Conservation (phyloP, 257 asterid genomes). For the Capsicum rhomboideum region DNA sequence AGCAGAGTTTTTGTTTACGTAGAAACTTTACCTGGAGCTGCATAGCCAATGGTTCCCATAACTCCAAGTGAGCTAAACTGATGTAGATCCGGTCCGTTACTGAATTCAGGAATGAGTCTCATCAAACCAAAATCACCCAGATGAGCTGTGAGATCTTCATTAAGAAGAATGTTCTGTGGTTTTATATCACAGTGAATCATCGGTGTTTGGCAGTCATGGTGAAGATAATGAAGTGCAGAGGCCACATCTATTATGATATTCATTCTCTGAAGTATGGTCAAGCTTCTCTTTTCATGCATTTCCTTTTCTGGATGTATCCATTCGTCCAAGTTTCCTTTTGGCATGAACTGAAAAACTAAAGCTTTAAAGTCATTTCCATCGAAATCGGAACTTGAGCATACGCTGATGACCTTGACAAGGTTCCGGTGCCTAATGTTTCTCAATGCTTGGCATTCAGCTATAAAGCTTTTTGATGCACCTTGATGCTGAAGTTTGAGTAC, state of each 20-base stretch:
- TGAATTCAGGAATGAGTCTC: slow-evolving; percentile 11
- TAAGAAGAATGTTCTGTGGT: slow-evolving; percentile 50
- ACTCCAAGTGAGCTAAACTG: slow-evolving; percentile 32
- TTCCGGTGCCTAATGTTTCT: slow-evolving; percentile 31
- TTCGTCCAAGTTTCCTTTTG: slow-evolving; percentile 41
- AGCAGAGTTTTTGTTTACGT: not conserved
- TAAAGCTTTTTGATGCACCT: slow-evolving; percentile 41
- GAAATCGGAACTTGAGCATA: slow-evolving; percentile 39
- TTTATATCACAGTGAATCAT: slow-evolving; percentile 42
- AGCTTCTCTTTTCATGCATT: not conserved
- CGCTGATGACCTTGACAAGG: slow-evolving; percentile 40
- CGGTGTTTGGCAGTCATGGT: slow-evolving; percentile 27
- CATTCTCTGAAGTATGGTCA: slow-evolving; percentile 30
- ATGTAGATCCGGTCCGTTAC: not conserved
- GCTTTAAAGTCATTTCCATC: slow-evolving; percentile 43
- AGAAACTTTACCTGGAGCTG: slow-evolving; percentile 38
- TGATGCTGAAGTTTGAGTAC: slow-evolving; percentile 30
- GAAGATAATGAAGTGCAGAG: slow-evolving; percentile 39
- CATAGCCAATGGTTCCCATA: slow-evolving; percentile 43
- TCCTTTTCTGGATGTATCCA: slow-evolving; percentile 39
- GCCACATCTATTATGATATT: slow-evolving; percentile 32
- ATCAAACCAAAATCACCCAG: slow-evolving; percentile 51
- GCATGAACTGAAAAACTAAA: slow-evolving; percentile 29
- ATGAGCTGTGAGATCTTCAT: slow-evolving; percentile 24
- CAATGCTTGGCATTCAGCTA: slow-evolving; percentile 43